Percentiles rank a stretch among this genome's conserved stretches.
Conservation (phyloP, 1,284 basidiomycete species). For the Dichomitus squalens region DNA sequence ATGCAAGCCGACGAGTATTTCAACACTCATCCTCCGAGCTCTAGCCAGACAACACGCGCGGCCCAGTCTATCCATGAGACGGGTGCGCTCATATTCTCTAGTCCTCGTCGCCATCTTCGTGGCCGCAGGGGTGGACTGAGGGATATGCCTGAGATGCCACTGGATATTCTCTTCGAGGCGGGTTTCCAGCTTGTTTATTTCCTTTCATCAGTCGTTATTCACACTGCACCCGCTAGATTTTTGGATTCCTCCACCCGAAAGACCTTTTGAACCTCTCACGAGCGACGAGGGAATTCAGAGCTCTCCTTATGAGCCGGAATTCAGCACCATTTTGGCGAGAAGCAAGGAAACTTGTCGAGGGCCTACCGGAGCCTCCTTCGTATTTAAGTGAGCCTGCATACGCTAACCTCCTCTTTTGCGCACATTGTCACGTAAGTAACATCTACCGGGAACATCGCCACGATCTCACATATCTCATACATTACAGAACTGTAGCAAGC, state of each 20-base stretch:
- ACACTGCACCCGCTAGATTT: conserved; percentile 9
- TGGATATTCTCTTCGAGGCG: conserved; percentile 29
- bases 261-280: conserved; percentile 21
- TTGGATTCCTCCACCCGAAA: conserved; percentile 14
- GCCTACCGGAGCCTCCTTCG: conserved; percentile 13
- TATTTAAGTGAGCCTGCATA: conserved; percentile 18
- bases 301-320: conserved; percentile 13
- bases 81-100: too few relatives aligned
- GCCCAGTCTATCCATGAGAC: too few relatives aligned
- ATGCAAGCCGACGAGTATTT: too few relatives aligned
- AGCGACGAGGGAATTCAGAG: conserved; percentile 17
- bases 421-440: conserved; percentile 12
- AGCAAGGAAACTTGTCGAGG: conserved; percentile 8
- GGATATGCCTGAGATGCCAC: conserved; percentile 26
- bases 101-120: conserved; percentile 3
- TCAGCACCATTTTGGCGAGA: conserved; percentile 15
- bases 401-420: conserved; percentile 18
- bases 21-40: too few relatives aligned
- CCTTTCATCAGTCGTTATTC: background rate
- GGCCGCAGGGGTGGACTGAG: conserved; percentile 17
- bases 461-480: background rate
- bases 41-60: too few relatives aligned
- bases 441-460: background rate
- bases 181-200: background rate
- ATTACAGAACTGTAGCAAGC: background rate